Evolutionary conservation across 345 rosid genomes (phyloP), one percentile per base, ranked within the genome.

Genomic region (Lepidium aucheri): DNA sequence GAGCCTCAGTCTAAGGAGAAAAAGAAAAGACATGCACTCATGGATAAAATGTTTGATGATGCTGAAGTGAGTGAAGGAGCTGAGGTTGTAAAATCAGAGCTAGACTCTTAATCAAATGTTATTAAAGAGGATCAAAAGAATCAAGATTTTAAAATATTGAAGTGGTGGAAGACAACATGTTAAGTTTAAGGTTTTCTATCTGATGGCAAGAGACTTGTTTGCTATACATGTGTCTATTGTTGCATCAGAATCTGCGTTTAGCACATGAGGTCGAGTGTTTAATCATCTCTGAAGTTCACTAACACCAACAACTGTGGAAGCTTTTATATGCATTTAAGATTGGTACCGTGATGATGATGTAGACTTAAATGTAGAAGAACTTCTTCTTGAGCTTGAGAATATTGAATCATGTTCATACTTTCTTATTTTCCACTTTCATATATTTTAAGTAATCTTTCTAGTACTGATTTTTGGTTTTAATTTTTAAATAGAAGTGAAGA

Each of bases 121-220:
- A 22, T 12, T 18, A 9, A 8, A 0, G 13, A 46, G 32, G 26
- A 24, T 33, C 5, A 56, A 38, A 49, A 33, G 6, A 36, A 49
- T 20, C 34, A 7, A 42, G 11, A n/a, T 2, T 11, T 45, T 44
- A 28, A 8, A 52, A 52, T 65, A 13, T 40, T 51, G 28, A 3
- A 10, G 11, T 64, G 69, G 50, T 64, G 60, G 40, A 64, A 17
- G 18, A 5, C 2, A 32, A 65, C n/a, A 5, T 0, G 13, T 14
- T 16, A 41, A 55, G 9, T 71, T 66, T 33, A 65, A 30, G 1
- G 14, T 60, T 7, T 6, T 76, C 4, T 28, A 55, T 3, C 0
- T 11, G n/a, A 76, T 76, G 22, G 69, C 55, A 14, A 53, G 15
- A 16, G 74, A 76, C 14, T 10, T 71, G 17, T 33, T 76, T 22